A percentile compares a stretch with the other conserved stretches of the same genome.
phyloP scores from a whole-genome alignment of 768 basidiomycete species.

The Boletales sp. region DNA sequence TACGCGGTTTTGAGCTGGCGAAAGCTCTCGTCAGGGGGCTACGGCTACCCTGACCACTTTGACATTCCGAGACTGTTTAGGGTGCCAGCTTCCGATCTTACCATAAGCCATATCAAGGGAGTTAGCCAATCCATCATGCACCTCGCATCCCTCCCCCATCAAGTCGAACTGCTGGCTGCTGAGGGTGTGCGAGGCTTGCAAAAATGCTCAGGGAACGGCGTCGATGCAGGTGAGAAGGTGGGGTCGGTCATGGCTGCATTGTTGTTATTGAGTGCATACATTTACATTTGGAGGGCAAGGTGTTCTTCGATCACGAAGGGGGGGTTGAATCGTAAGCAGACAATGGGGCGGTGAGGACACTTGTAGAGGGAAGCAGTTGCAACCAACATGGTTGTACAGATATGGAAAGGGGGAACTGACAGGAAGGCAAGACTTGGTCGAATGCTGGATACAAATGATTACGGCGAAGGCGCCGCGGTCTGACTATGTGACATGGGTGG shows the following conservation, averaged over 20 bases:
- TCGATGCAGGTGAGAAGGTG: slow-evolving; percentile 71
- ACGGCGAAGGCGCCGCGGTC: slow-evolving; percentile 70
- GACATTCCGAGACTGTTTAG: no score
- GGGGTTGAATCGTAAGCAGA: slow-evolving; percentile 41
- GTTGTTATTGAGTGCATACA: slow-evolving; percentile 72
- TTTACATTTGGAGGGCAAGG: slow-evolving; percentile 70
- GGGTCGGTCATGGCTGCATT: slow-evolving; percentile 65
- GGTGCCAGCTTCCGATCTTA: no score
- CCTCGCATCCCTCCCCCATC: slow-evolving; percentile 58
- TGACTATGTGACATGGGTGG: slow-evolving; percentile 79
- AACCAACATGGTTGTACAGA: slow-evolving; percentile 70
- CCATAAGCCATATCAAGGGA: no score
- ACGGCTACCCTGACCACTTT: no score
- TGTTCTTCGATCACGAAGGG: slow-evolving; percentile 60
- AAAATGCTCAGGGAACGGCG: slow-evolving; percentile 77
- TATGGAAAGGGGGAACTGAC: slow-evolving; percentile 78
- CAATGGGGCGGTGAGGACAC: slow-evolving; percentile 40
- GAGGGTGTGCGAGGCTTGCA: slow-evolving; percentile 52
- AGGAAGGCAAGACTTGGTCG: slow-evolving; percentile 52
- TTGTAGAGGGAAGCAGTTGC: slow-evolving; percentile 41
- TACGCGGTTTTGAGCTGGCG: no score
- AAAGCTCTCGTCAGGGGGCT: no score
- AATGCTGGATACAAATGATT: slow-evolving; percentile 54
- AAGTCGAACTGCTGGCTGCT: slow-evolving; percentile 42
- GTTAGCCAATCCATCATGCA: no score